Evolutionary conservation across 2,329 filamentous ascomycete genomes (phyloP), one percentile per base, ranked within the genome.

Genomic region (Cercospora nicotianae): DNA sequence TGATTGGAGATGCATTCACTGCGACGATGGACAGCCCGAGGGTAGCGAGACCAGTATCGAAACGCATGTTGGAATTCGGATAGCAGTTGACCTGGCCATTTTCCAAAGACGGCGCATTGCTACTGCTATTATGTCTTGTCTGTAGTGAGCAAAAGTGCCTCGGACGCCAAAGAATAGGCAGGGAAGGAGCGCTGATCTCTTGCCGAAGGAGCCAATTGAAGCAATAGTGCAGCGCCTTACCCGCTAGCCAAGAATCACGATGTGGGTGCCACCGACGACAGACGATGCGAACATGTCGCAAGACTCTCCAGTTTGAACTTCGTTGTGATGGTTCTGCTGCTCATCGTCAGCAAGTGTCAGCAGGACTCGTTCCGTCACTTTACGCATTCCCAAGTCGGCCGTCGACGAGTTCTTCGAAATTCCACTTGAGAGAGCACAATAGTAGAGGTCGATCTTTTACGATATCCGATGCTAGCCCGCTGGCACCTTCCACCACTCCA

Each of bases 221-320:
- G 28, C 10, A 45, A 20, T n/a, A 7, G 5, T 3, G 3, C 6
- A 13, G 20, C 39, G 60, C 60, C 60, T 2, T 62, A 48, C 6
- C 60, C 60, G 60, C 13, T 36, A n/a, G 39, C 60, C 23, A 62
- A 62, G 60, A 26, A 16, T 62, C 23, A 53, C 13, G 48, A 30
- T 28, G 39, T 31, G 20, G 36, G 39, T 31, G 39, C 60, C 58
- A 62, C 39, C 36, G 39, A 62, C 60, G 60, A 62, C 28, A 31
- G 39, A 53, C 6, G 26, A 16, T n/a, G 39, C 45, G 58, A 48
- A 62, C 45, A 26, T 61, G 9, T 28, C 26, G 18, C 36, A 51
- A 39, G 26, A 9, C 18, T 18, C 33, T 39, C 39, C 36, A 16
- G 7, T 42, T 8, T n/a, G 13, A 5, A 16, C 3, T 5, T 20